phyloP scores from a whole-genome alignment of 2,329 filamentous ascomycete species.

The Ceratocystis diversiconidia region DNA sequence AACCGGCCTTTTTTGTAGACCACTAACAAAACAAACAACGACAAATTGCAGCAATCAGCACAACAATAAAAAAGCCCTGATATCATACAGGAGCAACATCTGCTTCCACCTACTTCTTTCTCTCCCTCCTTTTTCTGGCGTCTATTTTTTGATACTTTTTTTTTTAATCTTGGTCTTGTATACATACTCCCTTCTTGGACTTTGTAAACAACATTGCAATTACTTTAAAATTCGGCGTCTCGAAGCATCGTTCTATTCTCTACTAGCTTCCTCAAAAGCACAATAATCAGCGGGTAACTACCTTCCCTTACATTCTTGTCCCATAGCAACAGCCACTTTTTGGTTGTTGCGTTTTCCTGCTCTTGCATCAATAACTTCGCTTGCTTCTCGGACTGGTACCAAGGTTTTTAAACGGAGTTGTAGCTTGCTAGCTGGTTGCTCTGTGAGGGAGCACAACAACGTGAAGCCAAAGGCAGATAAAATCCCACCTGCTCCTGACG shows the following conservation, averaged over 20 bases:
- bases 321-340: conserved; percentile 14
- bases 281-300: not conserved
- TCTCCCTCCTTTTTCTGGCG: not conserved
- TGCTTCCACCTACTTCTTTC: not conserved
- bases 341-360: conserved; percentile 5
- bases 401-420: not conserved
- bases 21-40: not conserved
- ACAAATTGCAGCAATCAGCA: not conserved
- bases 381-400: not conserved
- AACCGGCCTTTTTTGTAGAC: not conserved
- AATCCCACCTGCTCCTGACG: not conserved
- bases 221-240: not conserved
- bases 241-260: not conserved
- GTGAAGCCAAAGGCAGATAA: conserved; percentile 3
- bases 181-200: not conserved
- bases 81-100: not conserved
- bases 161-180: not conserved
- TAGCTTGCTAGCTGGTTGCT: not conserved
- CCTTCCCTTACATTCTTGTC: not conserved
- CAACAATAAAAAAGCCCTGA: not conserved
- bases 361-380: not conserved
- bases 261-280: not conserved
- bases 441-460: not conserved
- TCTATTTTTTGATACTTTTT: not conserved
- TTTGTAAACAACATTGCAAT: not conserved